Conservation (phyloP, 2,329 filamentous ascomycete species). For the Penicillium psychrosexuale region DNA sequence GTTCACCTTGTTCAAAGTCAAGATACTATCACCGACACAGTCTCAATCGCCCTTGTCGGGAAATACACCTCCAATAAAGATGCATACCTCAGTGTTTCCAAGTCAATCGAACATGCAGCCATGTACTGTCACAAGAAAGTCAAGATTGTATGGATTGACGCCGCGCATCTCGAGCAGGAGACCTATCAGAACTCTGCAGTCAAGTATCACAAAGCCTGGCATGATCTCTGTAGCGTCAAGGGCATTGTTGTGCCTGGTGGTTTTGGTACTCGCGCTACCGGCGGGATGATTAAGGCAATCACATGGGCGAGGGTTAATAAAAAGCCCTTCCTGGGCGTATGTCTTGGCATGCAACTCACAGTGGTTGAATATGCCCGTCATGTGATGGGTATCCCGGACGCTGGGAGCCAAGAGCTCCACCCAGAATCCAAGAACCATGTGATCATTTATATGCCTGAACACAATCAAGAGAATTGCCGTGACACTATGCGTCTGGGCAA, state of each 20-base stretch:
- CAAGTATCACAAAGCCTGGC: slow-evolving; percentile 82
- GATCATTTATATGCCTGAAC: slow-evolving; percentile 91
- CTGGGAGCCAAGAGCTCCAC: slow-evolving; percentile 57
- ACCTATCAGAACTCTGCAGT: slow-evolving; percentile 62
- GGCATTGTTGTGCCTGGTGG: slow-evolving; percentile 63
- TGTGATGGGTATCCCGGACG: slow-evolving; percentile 61
- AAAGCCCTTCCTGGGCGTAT: slow-evolving; percentile 82
- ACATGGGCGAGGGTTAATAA: slow-evolving; percentile 81
- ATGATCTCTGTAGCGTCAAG: slow-evolving; percentile 65
- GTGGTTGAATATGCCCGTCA: slow-evolving; percentile 85
- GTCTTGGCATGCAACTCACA: slow-evolving; percentile 87
- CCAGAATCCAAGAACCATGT: slow-evolving; percentile 61
- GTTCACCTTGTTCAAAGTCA: slow-evolving; percentile 65
- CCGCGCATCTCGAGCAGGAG: slow-evolving; percentile 73
- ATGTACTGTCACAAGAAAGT: slow-evolving; percentile 82
- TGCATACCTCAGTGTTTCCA: slow-evolving; percentile 78
- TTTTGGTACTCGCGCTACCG: slow-evolving; percentile 75
- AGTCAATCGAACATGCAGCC: slow-evolving; percentile 84
- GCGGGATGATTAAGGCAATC: slow-evolving; percentile 87
- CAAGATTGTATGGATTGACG: slow-evolving; percentile 79
- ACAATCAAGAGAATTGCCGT: slow-evolving; percentile 70
- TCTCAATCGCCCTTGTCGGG: slow-evolving; percentile 83
- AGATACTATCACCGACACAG: slow-evolving; percentile 63
- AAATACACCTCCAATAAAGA: slow-evolving; percentile 87
- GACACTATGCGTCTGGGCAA: slow-evolving; percentile 84